Evolutionary conservation across 2,329 filamentous ascomycete species (phyloP).

Genomic region (Basipetospora chlamydospora): DNA sequence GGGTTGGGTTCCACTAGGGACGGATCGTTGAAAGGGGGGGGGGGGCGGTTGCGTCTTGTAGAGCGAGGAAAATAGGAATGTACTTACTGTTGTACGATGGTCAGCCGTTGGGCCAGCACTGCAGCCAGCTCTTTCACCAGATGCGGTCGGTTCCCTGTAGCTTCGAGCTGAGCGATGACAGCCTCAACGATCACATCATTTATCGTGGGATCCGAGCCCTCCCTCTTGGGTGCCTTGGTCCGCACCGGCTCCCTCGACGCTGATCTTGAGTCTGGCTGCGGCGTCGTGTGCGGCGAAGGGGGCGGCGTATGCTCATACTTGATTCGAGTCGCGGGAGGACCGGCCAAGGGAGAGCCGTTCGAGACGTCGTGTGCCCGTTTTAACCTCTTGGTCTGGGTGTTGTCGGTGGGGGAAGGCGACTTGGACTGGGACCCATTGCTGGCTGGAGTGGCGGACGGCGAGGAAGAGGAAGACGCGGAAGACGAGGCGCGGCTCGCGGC

Average conservation of each 20-base stretch:
- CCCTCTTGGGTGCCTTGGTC: slow-evolving; percentile 12
- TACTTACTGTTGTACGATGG: slow-evolving; percentile 82
- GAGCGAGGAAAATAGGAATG: slow-evolving; percentile 3
- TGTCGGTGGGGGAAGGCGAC: slow-evolving; percentile 10
- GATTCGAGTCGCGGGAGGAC: slow-evolving; percentile 1
- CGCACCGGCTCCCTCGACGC: too few species aligned
- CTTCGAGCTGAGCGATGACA: slow-evolving; percentile 76
- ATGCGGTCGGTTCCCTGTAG: slow-evolving; percentile 82
- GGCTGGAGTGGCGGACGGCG: slow-evolving; percentile 15
- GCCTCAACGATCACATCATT: slow-evolving; percentile 92
- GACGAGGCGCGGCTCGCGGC: slow-evolving; percentile 17
- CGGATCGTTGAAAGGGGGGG: slow-evolving; percentile 3
- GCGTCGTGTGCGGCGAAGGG: slow-evolving; percentile 19
- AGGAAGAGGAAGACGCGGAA: slow-evolving; percentile 14
- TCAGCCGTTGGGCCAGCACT: slow-evolving; percentile 60
- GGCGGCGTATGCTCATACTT: slow-evolving; percentile 58
- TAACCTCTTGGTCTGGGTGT: slow-evolving; percentile 46
- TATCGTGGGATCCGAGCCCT: slow-evolving; percentile 65
- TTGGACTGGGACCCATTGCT: slow-evolving; percentile 3
- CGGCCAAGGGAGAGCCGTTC: slow-evolving; percentile 24
- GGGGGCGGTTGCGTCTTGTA: not conserved
- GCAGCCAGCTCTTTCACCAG: slow-evolving; percentile 85
- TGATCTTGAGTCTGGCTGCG: too few species aligned
- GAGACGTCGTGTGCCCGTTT: slow-evolving; percentile 57
- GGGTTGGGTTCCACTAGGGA: not conserved